These are phyloP conservation scores for Plantago elongata DNA, from an alignment of 257 asterid species.

Conservation along the genomic window DNA sequence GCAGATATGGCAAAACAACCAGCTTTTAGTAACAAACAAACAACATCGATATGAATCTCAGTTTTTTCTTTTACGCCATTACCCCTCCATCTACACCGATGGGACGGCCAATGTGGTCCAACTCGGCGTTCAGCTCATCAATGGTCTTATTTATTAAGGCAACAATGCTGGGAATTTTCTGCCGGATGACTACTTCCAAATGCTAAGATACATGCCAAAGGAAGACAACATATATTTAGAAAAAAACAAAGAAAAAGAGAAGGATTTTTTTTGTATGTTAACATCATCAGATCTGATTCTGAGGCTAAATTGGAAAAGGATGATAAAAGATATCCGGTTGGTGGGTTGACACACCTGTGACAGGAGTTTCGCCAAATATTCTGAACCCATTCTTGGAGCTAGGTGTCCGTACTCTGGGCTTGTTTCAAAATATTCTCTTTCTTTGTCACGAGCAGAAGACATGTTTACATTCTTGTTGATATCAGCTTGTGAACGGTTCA, in stretches of 20 bases:
- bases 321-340: slow-evolving; percentile 9
- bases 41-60: slow-evolving; percentile 9
- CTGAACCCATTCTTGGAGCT: slow-evolving; percentile 94
- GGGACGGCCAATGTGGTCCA: slow-evolving; percentile 95
- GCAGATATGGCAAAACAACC: slow-evolving; percentile 25
- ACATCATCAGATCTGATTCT: not conserved
- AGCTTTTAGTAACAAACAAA: slow-evolving; percentile 14
- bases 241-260: not conserved
- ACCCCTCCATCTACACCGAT: slow-evolving; percentile 95
- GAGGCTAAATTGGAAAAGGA: not conserved
- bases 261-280: not conserved
- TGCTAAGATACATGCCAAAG: slow-evolving; percentile 48
- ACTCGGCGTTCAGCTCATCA: slow-evolving; percentile 92
- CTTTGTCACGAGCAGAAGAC: slow-evolving; percentile 78
- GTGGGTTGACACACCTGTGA: slow-evolving; percentile 48
- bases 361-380: slow-evolving; percentile 84
- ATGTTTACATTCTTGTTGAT: slow-evolving; percentile 89
- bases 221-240: slow-evolving; percentile 17
- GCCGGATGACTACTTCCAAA: slow-evolving; percentile 89
- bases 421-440: slow-evolving; percentile 77
- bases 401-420: slow-evolving; percentile 96
- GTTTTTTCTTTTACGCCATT: slow-evolving; percentile 25
- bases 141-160: slow-evolving; percentile 83
- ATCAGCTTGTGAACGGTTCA: slow-evolving; percentile 97
- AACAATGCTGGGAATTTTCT: slow-evolving; percentile 90